A percentile compares a stretch with the other conserved stretches of the same genome.
Evolutionary conservation across 768 basidiomycete species (phyloP).

Genomic region (Punctularia strigosozonata): DNA sequence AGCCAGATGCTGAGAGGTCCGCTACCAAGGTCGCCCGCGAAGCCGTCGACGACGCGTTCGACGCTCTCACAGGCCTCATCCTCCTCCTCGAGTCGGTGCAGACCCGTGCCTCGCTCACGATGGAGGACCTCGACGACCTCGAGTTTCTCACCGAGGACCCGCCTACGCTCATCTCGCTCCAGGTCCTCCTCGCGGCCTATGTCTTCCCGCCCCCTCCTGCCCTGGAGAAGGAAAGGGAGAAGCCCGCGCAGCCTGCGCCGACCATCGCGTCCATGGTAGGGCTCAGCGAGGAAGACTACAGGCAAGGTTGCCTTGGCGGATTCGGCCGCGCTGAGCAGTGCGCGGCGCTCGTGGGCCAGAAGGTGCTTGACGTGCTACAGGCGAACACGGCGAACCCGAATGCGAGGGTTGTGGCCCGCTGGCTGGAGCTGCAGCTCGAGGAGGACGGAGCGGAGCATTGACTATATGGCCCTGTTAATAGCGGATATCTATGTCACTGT

Average conservation of each 20-base stretch:
- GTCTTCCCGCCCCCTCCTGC: too few species aligned
- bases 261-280: slow-evolving; percentile 45
- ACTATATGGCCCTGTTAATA: neutral
- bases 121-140: slow-evolving; percentile 29
- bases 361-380: slow-evolving; percentile 39
- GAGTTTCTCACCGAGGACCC: slow-evolving; percentile 46
- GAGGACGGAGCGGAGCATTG: neutral
- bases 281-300: slow-evolving; percentile 50
- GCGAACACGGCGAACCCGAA: slow-evolving; percentile 11
- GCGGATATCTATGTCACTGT: neutral
- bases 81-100: slow-evolving; percentile 43
- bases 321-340: slow-evolving; percentile 74
- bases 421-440: neutral
- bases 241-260: slow-evolving; percentile 18
- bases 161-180: slow-evolving; percentile 65
- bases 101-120: slow-evolving; percentile 8
- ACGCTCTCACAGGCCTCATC: slow-evolving; percentile 44
- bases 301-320: slow-evolving; percentile 57
- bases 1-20: slow-evolving; percentile 39
- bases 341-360: slow-evolving; percentile 43
- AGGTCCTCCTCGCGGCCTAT: slow-evolving; percentile 46
- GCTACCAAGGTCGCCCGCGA: slow-evolving; percentile 53
- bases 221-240: slow-evolving; percentile 4
- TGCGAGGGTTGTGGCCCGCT: neutral
- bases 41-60: slow-evolving; percentile 72